Percentiles rank a stretch among this genome's conserved stretches.
Evolutionary conservation across 495 filamentous ascomycete genomes (phyloP).

Genomic region (Neurospora sp.): DNA sequence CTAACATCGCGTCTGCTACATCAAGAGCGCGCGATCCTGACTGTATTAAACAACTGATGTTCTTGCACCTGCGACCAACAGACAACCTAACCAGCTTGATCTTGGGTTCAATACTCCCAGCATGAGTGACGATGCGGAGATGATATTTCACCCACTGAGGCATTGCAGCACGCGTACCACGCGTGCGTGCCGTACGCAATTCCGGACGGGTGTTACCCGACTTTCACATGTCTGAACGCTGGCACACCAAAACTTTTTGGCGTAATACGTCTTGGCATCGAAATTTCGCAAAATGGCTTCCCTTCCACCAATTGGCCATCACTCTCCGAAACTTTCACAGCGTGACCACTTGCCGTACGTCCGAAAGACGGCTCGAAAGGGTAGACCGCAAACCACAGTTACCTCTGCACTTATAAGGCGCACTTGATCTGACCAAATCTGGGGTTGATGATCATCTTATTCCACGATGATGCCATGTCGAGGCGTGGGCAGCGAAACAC

Average conservation of each 20-base stretch:
- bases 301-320: background rate
- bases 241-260: background rate
- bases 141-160: background rate
- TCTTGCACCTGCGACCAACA: background rate
- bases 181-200: background rate
- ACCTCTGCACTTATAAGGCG: background rate
- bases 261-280: background rate
- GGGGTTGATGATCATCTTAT: background rate
- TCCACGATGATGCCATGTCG: background rate
- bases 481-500: background rate
- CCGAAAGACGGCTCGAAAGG: background rate
- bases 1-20: background rate
- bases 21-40: background rate
- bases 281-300: background rate
- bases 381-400: background rate
- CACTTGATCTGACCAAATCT: background rate
- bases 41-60: background rate
- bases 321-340: background rate
- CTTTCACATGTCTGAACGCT: background rate
- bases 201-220: background rate
- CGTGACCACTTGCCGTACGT: background rate
- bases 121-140: background rate
- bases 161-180: background rate
- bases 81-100: background rate
- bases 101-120: background rate